Evolutionary conservation across 345 rosid species (phyloP).

Genomic region (Firmiana major): DNA sequence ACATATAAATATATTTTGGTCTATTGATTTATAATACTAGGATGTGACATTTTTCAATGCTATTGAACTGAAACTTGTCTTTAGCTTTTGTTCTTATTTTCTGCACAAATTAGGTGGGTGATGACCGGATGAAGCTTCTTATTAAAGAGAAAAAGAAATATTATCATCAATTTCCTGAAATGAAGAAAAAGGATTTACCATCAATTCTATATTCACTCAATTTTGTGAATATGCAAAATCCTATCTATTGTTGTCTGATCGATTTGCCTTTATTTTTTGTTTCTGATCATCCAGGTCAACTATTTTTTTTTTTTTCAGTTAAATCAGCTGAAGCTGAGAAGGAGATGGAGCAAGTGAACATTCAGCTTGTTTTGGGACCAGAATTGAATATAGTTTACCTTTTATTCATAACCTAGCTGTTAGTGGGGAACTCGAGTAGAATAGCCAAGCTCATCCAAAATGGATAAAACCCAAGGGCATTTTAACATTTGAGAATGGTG

Average conservation of each 20-base stretch:
- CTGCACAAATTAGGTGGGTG: neutral
- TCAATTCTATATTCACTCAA: neutral
- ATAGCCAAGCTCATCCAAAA: conserved; percentile 92
- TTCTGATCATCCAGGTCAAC: neutral
- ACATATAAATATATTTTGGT: neutral
- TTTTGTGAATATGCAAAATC: neutral
- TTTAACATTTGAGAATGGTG: conserved; percentile 93
- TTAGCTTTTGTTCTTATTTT: neutral
- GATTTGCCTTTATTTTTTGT: neutral
- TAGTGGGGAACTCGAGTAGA: conserved; percentile 89
- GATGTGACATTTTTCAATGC: neutral
- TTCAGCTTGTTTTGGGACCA: conserved; percentile 89
- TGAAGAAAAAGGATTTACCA: neutral
- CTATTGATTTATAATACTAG: neutral
- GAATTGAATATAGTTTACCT: conserved; percentile 90
- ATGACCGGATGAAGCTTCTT: neutral
- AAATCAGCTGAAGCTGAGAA: conserved; percentile 64
- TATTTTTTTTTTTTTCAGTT: conserved; percentile 38
- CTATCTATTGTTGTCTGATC: neutral
- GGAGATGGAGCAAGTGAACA: conserved; percentile 57
- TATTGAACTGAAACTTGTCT: neutral
- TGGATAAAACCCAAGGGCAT: conserved; percentile 83
- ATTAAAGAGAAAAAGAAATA: neutral
- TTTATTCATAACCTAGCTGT: conserved; percentile 88
- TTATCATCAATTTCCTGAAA: conserved; percentile 1